These are phyloP conservation scores for Fraxinus cuspidata DNA, from an alignment of 257 asterid species.

Conservation along the genomic window DNA sequence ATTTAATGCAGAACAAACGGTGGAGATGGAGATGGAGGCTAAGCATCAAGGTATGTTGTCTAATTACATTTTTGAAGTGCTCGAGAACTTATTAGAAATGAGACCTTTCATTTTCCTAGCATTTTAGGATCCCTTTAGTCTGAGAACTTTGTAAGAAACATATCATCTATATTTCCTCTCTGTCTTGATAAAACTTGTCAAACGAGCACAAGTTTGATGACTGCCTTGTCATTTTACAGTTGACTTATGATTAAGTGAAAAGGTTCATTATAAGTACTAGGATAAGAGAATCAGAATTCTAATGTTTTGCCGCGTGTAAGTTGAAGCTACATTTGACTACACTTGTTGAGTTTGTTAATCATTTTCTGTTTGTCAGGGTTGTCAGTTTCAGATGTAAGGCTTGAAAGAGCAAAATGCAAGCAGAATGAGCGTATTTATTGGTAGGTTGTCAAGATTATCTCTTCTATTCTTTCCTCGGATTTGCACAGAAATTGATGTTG, in stretches of 20 bases:
- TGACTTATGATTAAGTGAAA: background rate
- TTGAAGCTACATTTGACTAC: background rate
- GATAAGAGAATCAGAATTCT: conserved; percentile 6
- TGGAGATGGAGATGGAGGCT: conserved; percentile 54
- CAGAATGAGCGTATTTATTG: conserved; percentile 47
- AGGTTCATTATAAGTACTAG: background rate
- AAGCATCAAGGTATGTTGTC: conserved; percentile 41
- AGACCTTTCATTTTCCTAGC: background rate
- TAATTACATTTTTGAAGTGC: background rate
- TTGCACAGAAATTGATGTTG: background rate
- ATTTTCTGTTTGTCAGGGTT: conserved; percentile 36
- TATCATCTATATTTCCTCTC: background rate
- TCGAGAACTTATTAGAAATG: background rate
- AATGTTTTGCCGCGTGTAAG: background rate
- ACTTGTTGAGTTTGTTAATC: background rate
- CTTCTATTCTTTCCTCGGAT: conserved; percentile 3
- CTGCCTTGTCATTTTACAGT: background rate
- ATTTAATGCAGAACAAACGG: conserved; percentile 48
- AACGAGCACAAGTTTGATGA: background rate
- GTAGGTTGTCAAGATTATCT: conserved; percentile 30
- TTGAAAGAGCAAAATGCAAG: conserved; percentile 24
- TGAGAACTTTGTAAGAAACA: conserved; percentile 1
- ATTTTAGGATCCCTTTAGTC: conserved; percentile 8
- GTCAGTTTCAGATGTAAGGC: conserved; percentile 35
- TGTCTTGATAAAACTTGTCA: background rate